A percentile compares a stretch with the other conserved stretches of the same genome.
phyloP scores from a whole-genome alignment of 495 filamentous ascomycete genomes.

The Entonaema liquescens region DNA sequence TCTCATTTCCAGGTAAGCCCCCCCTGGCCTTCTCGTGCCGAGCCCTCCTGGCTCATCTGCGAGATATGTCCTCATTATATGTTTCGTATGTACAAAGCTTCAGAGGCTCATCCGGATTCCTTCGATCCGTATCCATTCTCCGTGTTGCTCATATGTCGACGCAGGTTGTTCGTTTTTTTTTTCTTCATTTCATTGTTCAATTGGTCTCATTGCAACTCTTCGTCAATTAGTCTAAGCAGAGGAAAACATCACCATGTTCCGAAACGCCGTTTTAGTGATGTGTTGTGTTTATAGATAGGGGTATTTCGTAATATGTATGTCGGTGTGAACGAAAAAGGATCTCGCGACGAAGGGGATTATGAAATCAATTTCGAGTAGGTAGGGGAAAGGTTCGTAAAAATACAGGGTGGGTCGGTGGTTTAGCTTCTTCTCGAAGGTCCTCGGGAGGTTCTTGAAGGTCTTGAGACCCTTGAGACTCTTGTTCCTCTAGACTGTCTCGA shows the following conservation, averaged over 20 bases:
- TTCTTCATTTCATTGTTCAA: slow-evolving; percentile 12
- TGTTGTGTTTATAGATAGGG: neutral
- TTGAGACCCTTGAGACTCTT: slow-evolving; percentile 38
- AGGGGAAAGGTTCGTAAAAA: slow-evolving; percentile 9
- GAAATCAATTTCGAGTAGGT: slow-evolving; percentile 21
- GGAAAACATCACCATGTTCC: slow-evolving; percentile 19
- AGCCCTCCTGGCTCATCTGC: slow-evolving; percentile 1
- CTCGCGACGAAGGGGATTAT: slow-evolving; percentile 13
- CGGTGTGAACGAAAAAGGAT: slow-evolving; percentile 9
- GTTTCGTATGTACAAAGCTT: slow-evolving; percentile 37
- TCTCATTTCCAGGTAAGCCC: neutral
- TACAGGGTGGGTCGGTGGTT: slow-evolving; percentile 27
- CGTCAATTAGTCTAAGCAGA: slow-evolving; percentile 23
- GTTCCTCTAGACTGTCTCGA: slow-evolving; percentile 40
- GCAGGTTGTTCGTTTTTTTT: slow-evolving; percentile 14
- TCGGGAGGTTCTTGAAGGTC: slow-evolving; percentile 31
- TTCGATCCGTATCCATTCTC: slow-evolving; percentile 20
- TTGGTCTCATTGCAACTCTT: slow-evolving; percentile 16
- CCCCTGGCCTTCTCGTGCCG: slow-evolving; percentile 1
- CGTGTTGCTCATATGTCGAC: slow-evolving; percentile 22
- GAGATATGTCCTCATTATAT: slow-evolving; percentile 14
- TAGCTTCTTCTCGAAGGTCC: slow-evolving; percentile 28
- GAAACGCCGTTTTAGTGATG: slow-evolving; percentile 34
- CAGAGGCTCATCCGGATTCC: slow-evolving; percentile 13
- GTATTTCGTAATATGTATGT: slow-evolving; percentile 21